phyloP scores from a whole-genome alignment of 495 filamentous ascomycete species.

The Pseudoneurospora amorphoporcata region DNA sequence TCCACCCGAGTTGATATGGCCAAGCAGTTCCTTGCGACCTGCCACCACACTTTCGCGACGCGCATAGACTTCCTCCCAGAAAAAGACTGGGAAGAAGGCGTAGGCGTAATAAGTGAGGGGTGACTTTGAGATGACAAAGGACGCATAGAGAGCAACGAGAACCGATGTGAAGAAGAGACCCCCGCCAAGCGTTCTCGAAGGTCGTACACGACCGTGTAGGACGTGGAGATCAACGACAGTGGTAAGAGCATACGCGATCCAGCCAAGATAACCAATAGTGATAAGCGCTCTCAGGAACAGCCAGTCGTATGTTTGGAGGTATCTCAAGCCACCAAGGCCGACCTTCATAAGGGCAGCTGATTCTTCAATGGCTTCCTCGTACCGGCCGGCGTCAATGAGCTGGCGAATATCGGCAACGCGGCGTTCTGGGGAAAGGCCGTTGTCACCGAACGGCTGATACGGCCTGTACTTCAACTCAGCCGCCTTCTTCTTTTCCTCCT shows the following conservation, averaged over 20 bases:
- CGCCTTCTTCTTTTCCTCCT: slow-evolving; percentile 74
- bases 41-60: slow-evolving; percentile 57
- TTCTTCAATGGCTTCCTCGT: slow-evolving; percentile 64
- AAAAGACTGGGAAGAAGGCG: slow-evolving; percentile 79
- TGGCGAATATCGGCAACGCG: slow-evolving; percentile 57
- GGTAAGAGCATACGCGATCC: slow-evolving; percentile 90
- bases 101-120: slow-evolving; percentile 87
- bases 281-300: slow-evolving; percentile 91
- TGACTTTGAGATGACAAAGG: slow-evolving; percentile 68
- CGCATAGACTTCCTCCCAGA: slow-evolving; percentile 95
- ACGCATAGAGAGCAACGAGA: slow-evolving; percentile 64
- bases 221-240: slow-evolving; percentile 88
- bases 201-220: slow-evolving; percentile 57
- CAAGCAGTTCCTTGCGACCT: slow-evolving; percentile 59
- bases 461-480: slow-evolving; percentile 68
- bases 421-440: slow-evolving; percentile 51
- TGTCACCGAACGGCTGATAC: slow-evolving; percentile 50
- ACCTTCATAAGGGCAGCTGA: slow-evolving; percentile 65
- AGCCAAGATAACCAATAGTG: slow-evolving; percentile 87
- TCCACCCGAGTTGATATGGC: slow-evolving; percentile 49
- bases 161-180: slow-evolving; percentile 62
- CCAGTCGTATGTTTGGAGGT: slow-evolving; percentile 94
- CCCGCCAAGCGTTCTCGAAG: slow-evolving; percentile 52
- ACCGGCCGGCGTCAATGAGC: slow-evolving; percentile 55
- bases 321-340: slow-evolving; percentile 76